Base-by-base conservation (phyloP, 768 basidiomycete species). In the Trametes gibbosa region DNA sequence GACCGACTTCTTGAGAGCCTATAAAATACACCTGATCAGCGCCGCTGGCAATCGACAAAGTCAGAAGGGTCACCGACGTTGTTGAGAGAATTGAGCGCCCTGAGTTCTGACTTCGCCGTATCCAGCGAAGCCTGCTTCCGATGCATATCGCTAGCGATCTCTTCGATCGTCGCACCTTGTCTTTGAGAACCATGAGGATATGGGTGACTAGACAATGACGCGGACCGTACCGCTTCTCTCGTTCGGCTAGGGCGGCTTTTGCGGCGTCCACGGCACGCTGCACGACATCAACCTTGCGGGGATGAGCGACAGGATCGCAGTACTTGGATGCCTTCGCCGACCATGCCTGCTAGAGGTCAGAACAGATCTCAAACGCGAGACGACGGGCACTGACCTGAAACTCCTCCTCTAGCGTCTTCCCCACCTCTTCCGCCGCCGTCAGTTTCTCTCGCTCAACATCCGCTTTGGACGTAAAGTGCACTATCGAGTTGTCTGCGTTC, bases 151-250 rank as follows among this genome's bases (percentile, higher is more conserved):
- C 78, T 75, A 0, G 86, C 81, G 79, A 96, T 83, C 50, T 92
- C 85, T 52, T 92, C 91, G 5, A 92, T 81, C 1, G 84, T 81
- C 0, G 86, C 85, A 8, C 92, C 92, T 52, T 92, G 85, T 40
- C 89, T 92, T 55, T 9, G 39, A 29, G 27, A 51, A 8, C n/a
- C 23, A 1, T 12, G 21, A 1, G 23, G 23, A 16, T 51, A 35
- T 35, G 29, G 47, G 23, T 62, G 14, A 66, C 63, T 14, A 37
- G 40, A 19, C 24, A 23, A 29, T 12, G 42, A 5, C 25, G 17
- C 34, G 2, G 27, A 34, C 68, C 77, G 12, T 62, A 87, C 90
- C 72, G 77, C 65, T 77, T 82, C 70, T 88, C 87, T 25, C 87
- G 82, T 64, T 85, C 83, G 58, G 83, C 77, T 62, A 95, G 69